phyloP scores from a whole-genome alignment of 257 asterid species.

The Anisodus acutangulus region DNA sequence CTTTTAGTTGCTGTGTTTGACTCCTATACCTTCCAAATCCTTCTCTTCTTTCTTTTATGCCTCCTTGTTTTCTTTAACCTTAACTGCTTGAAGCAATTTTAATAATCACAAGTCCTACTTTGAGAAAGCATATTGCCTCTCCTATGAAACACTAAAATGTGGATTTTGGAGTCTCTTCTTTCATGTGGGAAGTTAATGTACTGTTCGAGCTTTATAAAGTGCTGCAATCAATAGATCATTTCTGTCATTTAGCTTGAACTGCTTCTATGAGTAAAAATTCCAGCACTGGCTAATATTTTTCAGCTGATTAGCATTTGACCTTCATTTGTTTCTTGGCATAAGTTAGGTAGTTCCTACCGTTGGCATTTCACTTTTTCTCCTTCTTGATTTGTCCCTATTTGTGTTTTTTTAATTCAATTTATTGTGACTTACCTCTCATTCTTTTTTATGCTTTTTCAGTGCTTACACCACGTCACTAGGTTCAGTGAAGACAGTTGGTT shows the following conservation, averaged over 20 bases:
- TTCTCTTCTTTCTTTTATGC: background rate
- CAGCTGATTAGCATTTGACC: constrained; percentile 17
- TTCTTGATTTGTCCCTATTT: background rate
- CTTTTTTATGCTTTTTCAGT: constrained; percentile 41
- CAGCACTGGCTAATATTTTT: constrained; percentile 1
- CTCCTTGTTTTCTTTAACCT: background rate
- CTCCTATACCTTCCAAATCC: constrained; percentile 32
- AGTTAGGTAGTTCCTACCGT: background rate
- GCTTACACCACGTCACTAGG: constrained; percentile 53
- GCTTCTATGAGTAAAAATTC: background rate
- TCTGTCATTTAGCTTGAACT: background rate
- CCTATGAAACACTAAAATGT: background rate
- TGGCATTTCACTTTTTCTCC: background rate
- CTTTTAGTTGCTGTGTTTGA: constrained; percentile 53
- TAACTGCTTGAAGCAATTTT: constrained; percentile 7
- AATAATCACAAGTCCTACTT: background rate
- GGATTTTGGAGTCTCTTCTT: constrained; percentile 17
- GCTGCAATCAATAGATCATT: background rate
- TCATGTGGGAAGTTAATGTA: background rate
- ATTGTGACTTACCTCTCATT: constrained; percentile 20
- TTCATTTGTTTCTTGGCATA: constrained; percentile 18
- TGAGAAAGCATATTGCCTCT: background rate
- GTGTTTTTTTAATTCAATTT: background rate
- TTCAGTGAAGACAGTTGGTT: constrained; percentile 39
- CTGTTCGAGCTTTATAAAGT: background rate